These are phyloP conservation scores for Pseudoneurospora amorphoporcata DNA, from an alignment of 495 filamentous ascomycete genomes.

Conservation along the genomic window DNA sequence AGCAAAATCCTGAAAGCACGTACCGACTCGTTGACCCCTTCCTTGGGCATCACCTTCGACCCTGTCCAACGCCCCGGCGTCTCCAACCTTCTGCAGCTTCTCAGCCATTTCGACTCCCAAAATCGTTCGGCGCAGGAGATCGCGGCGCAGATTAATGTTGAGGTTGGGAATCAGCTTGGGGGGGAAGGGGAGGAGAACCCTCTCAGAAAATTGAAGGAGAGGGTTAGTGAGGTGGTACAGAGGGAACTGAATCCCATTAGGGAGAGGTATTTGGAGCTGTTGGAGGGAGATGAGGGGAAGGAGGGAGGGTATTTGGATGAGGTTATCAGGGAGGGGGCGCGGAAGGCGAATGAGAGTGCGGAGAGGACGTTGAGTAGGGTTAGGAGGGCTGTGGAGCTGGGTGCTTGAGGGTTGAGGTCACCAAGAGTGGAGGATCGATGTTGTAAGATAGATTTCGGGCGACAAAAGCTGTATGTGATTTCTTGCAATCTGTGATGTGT, in stretches of 20 bases:
- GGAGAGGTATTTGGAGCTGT: conserved; percentile 47
- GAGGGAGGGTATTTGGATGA: conserved; percentile 40
- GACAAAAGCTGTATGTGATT: background rate
- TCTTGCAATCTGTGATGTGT: background rate
- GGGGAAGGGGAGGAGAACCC: conserved; percentile 24
- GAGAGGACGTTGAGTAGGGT: conserved; percentile 56
- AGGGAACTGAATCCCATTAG: conserved; percentile 47
- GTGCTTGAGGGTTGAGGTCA: background rate
- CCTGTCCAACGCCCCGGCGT: conserved; percentile 63
- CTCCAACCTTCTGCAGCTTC: conserved; percentile 72
- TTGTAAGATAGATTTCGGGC: background rate
- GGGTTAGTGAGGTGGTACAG: conserved; percentile 45
- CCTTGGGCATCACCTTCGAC: conserved; percentile 53
- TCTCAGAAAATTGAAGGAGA: conserved; percentile 59
- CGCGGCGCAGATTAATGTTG: conserved; percentile 33
- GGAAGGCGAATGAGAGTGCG: conserved; percentile 53
- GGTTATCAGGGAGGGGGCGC: conserved; percentile 49
- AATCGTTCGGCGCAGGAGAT: conserved; percentile 42
- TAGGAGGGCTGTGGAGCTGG: conserved; percentile 52
- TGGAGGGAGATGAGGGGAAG: conserved; percentile 30
- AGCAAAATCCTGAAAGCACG: conserved; percentile 60
- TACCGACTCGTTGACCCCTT: conserved; percentile 55
- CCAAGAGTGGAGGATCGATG: background rate
- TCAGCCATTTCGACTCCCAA: conserved; percentile 49
- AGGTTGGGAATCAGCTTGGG: background rate